Conservation (phyloP, 1,284 basidiomycete species). For the Sparassis latifolia region DNA sequence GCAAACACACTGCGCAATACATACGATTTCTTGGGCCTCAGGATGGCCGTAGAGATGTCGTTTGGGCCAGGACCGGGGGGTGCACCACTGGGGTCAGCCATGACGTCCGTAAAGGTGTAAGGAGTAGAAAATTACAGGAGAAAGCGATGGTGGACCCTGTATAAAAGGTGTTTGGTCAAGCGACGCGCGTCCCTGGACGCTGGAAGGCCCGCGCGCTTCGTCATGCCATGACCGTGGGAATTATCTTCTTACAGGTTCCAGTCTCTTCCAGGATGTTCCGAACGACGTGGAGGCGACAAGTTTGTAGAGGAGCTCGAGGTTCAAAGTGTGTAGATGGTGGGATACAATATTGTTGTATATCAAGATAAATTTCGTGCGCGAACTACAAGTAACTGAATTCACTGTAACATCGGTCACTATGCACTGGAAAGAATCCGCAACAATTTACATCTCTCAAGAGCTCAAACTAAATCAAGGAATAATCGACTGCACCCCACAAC, state of each 20-base stretch:
- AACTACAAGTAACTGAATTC: no score
- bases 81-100: constrained; percentile 66
- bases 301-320: no score
- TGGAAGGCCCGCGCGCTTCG: background rate
- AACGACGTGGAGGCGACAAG: background rate
- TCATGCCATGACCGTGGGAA: constrained; percentile 4
- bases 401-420: no score
- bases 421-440: no score
- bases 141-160: constrained; percentile 11
- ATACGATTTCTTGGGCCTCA: constrained; percentile 94
- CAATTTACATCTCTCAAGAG: no score
- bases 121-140: constrained; percentile 3
- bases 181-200: constrained; percentile 39
- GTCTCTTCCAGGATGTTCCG: constrained; percentile 5
- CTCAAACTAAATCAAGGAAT: no score
- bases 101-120: constrained; percentile 3
- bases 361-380: no score
- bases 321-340: no score
- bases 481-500: constrained; percentile 24
- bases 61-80: constrained; percentile 74
- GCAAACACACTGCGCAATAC: constrained; percentile 28
- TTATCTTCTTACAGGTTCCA: constrained; percentile 1
- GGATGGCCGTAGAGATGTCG: constrained; percentile 89
- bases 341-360: no score
- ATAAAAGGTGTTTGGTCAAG: constrained; percentile 22